Evolutionary conservation across 306 rosid species (phyloP).

Genomic region (Luffa aegyptiaca): DNA sequence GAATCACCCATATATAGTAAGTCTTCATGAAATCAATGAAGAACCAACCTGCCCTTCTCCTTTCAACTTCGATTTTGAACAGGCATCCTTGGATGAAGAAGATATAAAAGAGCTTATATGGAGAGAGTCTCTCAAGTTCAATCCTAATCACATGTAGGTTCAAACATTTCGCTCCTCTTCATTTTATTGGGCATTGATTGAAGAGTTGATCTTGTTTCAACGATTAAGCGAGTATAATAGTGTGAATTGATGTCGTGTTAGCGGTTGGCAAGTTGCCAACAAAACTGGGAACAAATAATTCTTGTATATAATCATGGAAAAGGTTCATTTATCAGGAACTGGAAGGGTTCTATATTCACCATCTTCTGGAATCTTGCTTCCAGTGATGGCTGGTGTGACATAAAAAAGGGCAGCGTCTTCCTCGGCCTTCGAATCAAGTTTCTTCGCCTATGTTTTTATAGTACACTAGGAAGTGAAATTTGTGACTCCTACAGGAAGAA

Average conservation of each 20-base stretch:
- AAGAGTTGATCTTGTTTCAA: constrained; percentile 14
- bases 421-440: not conserved
- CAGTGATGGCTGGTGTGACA: not conserved
- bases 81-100: constrained; percentile 61
- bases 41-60: constrained; percentile 84
- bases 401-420: not conserved
- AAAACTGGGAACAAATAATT: not conserved
- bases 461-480: not conserved
- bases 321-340: not conserved
- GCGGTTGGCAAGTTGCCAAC: not conserved
- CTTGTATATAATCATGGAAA: not conserved
- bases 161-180: not conserved
- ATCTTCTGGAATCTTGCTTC: not conserved
- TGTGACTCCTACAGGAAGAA: not conserved
- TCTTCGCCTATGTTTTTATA: not conserved
- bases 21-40: constrained; percentile 95
- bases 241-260: not conserved
- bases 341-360: not conserved
- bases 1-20: constrained; percentile 73
- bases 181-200: not conserved
- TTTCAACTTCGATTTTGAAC: constrained; percentile 76
- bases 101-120: constrained; percentile 92
- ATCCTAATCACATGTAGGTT: constrained; percentile 25
- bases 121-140: constrained; percentile 56
- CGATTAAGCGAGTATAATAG: not conserved